A percentile compares a stretch with the other conserved stretches of the same genome.
Conservation (phyloP, 345 rosid species). For the Isatis tinctoria region DNA sequence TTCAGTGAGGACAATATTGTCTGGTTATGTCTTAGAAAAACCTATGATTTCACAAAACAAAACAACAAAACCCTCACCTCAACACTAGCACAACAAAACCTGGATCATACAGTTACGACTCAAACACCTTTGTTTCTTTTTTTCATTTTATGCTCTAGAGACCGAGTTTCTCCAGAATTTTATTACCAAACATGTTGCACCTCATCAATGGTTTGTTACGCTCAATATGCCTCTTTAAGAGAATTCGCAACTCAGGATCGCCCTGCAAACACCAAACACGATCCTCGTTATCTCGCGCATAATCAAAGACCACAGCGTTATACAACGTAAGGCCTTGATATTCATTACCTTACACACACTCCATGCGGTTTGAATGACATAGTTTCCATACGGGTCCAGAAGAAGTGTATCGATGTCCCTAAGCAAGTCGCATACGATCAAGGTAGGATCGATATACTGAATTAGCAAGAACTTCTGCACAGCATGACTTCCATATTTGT, state of each 20-base stretch:
- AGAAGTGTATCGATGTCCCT: constrained; percentile 36
- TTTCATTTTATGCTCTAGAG: not conserved
- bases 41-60: not conserved
- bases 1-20: constrained; percentile 12
- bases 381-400: constrained; percentile 62
- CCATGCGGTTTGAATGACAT: constrained; percentile 61
- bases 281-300: not conserved
- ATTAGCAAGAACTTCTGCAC: constrained; percentile 60
- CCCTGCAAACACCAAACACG: constrained; percentile 35
- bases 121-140: not conserved
- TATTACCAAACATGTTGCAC: constrained; percentile 54
- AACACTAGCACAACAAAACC: no score
- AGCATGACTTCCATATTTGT: constrained; percentile 75
- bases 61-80: not conserved
- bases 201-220: constrained; percentile 36
- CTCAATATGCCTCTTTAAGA: constrained; percentile 34
- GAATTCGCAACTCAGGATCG: not conserved
- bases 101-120: not conserved
- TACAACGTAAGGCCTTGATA: not conserved
- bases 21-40: not conserved
- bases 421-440: constrained; percentile 58
- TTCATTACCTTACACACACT: constrained; percentile 47
- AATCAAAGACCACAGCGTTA: not conserved
- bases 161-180: constrained; percentile 36
- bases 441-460: constrained; percentile 21